These are phyloP conservation scores for Microsporum audouinii DNA, from an alignment of 2,329 filamentous ascomycete species.

Conservation along the genomic window DNA sequence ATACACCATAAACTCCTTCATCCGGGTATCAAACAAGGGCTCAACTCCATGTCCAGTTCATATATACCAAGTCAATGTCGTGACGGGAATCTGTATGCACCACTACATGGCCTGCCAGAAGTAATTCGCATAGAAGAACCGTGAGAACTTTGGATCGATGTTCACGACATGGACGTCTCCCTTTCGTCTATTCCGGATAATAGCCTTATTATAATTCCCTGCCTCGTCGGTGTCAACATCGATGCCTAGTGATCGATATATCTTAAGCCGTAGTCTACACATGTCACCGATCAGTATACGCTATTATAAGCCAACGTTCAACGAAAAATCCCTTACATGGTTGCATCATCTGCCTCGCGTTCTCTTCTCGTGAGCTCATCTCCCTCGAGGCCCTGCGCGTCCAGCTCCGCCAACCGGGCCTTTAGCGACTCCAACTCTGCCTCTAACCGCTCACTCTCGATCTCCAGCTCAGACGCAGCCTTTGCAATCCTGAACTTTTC, in stretches of 20 bases:
- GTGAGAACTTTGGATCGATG: constrained; percentile 81
- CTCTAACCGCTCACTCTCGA: constrained; percentile 85
- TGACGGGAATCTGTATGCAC: not conserved
- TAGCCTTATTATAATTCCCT: constrained; percentile 73
- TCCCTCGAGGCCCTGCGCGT: constrained; percentile 77
- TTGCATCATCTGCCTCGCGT: constrained; percentile 41
- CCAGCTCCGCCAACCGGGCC: constrained; percentile 66
- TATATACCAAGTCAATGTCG: not conserved
- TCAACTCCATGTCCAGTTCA: not conserved
- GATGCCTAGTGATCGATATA: constrained; percentile 84
- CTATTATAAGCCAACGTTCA: not conserved
- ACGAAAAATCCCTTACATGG: constrained; percentile 27
- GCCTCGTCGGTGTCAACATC: constrained; percentile 72
- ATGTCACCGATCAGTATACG: constrained; percentile 7
- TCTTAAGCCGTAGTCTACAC: constrained; percentile 62
- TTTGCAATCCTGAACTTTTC: constrained; percentile 95
- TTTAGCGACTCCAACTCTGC: constrained; percentile 65
- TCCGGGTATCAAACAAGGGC: constrained; percentile 2
- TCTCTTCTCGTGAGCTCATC: constrained; percentile 41
- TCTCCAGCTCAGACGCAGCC: constrained; percentile 74
- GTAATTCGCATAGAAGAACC: constrained; percentile 88
- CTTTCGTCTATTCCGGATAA: constrained; percentile 73
- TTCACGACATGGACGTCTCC: constrained; percentile 93
- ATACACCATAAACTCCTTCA: not conserved
- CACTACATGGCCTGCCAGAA: constrained; percentile 77